These are phyloP conservation scores for Neofusicoccum laricinum DNA, from an alignment of 2,329 filamentous ascomycete species.

Conservation along the genomic window DNA sequence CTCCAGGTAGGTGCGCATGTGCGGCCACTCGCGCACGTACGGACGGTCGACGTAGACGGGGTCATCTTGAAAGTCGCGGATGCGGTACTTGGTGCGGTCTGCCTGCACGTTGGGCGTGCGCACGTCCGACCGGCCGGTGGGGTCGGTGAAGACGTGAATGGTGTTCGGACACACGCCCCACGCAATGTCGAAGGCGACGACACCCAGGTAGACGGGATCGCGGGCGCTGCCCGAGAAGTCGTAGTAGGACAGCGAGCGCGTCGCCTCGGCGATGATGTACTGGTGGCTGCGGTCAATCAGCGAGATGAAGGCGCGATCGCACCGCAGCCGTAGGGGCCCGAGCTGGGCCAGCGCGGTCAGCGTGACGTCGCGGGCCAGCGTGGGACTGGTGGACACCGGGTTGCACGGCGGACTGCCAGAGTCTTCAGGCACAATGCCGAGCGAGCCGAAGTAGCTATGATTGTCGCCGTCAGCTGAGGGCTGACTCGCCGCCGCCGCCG, in stretches of 20 bases:
- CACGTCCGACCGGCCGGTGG: neutral
- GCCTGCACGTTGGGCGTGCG: constrained; percentile 23
- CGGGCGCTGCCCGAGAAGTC: constrained; percentile 21
- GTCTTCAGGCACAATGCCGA: neutral
- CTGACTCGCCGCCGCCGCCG: too few species aligned
- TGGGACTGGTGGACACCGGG: neutral
- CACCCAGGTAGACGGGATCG: neutral
- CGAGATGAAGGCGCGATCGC: constrained; percentile 38
- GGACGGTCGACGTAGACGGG: constrained; percentile 29
- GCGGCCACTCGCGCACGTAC: constrained; percentile 27
- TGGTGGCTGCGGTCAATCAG: constrained; percentile 49
- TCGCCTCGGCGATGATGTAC: constrained; percentile 51
- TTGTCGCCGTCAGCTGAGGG: neutral
- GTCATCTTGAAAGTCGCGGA: constrained; percentile 32
- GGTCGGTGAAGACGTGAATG: neutral
- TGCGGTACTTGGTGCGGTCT: constrained; percentile 24
- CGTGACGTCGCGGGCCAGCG: neutral
- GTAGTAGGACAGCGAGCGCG: constrained; percentile 39
- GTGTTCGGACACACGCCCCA: neutral
- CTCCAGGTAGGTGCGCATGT: constrained; percentile 31
- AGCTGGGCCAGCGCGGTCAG: constrained; percentile 37
- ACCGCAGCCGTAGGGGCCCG: constrained; percentile 34
- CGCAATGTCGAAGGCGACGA: neutral
- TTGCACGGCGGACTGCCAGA: neutral
- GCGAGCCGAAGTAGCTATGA: constrained; percentile 4